Conservation (phyloP, 2,329 filamentous ascomycete genomes). For the Fusarium sp. region DNA sequence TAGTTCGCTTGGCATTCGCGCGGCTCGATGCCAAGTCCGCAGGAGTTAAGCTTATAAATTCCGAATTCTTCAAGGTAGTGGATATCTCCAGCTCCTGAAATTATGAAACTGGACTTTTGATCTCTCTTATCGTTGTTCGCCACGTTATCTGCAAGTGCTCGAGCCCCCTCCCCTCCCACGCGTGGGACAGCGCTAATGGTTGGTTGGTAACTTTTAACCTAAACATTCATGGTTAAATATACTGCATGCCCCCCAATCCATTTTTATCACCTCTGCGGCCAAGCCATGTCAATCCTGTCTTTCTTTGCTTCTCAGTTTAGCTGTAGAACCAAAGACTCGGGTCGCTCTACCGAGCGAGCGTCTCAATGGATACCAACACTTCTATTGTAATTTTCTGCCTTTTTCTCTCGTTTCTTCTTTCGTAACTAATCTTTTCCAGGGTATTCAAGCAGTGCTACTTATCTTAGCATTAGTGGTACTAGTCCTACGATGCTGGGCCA, state of each 20-base stretch:
- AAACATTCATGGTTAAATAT: neutral
- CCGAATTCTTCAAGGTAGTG: neutral
- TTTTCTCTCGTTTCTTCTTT: neutral
- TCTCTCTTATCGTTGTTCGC: neutral
- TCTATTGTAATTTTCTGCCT: neutral
- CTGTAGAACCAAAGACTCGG: neutral
- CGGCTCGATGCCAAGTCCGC: neutral
- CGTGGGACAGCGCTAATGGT: too few relatives aligned
- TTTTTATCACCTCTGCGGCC: neutral
- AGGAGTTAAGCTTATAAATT: neutral
- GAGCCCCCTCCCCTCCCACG: neutral
- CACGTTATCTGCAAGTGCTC: neutral
- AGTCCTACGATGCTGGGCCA: neutral
- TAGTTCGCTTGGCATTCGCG: too few relatives aligned
- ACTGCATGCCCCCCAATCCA: neutral
- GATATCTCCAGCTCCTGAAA: neutral
- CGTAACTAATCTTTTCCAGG: neutral
- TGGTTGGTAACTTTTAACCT: neutral
- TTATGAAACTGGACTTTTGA: neutral
- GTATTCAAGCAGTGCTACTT: neutral
- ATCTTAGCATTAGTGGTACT: neutral
- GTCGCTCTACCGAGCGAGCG: neutral
- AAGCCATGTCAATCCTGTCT: neutral
- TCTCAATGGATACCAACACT: neutral
- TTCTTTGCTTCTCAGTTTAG: neutral